phyloP scores from a whole-genome alignment of 164 flowering plant species.

The Sextonia rubra region DNA sequence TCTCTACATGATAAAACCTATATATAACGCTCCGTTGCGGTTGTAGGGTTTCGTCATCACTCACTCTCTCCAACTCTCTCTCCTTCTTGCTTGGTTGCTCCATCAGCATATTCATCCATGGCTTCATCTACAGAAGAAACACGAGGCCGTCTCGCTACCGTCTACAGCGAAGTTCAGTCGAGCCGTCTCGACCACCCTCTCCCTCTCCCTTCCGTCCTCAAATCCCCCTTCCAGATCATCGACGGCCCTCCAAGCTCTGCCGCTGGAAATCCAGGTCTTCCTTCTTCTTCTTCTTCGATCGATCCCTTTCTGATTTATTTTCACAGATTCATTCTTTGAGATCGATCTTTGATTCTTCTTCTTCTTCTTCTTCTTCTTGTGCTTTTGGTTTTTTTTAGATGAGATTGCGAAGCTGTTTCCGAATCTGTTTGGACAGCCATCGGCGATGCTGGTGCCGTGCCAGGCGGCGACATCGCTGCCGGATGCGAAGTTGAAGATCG shows the following conservation, averaged over 20 bases:
- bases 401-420: slow-evolving; percentile 96
- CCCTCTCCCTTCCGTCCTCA: slow-evolving; percentile 75
- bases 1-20: too few relatives aligned
- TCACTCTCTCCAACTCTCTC: too few relatives aligned
- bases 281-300: slow-evolving; percentile 7
- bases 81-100: too few relatives aligned
- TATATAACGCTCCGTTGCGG: too few relatives aligned
- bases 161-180: slow-evolving; percentile 74
- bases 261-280: slow-evolving; percentile 77
- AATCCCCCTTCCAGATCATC: slow-evolving; percentile 45
- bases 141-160: slow-evolving; percentile 44
- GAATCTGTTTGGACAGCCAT: slow-evolving; percentile 76
- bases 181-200: slow-evolving; percentile 65
- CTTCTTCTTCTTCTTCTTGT: neutral
- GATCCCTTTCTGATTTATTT: neutral
- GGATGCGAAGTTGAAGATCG: slow-evolving; percentile 69
- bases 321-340: neutral
- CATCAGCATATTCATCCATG: too few relatives aligned
- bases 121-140: slow-evolving; percentile 1
- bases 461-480: slow-evolving; percentile 19
- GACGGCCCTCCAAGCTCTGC: slow-evolving; percentile 87
- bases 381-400: slow-evolving; percentile 33
- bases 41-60: too few relatives aligned
- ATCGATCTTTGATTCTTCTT: neutral
- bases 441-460: slow-evolving; percentile 59